phyloP scores from a whole-genome alignment of 805 yeast genomes.

The Dipodascus albidus region DNA sequence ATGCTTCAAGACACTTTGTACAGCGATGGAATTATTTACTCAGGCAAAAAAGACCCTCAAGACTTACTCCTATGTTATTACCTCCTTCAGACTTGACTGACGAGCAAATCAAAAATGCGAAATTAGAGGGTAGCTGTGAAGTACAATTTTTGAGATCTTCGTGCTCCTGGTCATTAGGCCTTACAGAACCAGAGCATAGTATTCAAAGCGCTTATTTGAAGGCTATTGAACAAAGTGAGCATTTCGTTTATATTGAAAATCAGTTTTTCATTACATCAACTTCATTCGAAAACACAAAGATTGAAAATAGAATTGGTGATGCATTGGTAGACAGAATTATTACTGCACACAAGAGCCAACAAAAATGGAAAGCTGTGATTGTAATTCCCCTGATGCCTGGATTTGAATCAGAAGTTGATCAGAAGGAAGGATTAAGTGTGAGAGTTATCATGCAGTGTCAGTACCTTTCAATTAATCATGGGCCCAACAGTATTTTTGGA shows the following conservation, averaged over 20 bases:
- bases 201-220: conserved; percentile 89
- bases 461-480: conserved; percentile 85
- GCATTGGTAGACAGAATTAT: conserved; percentile 95
- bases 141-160: conserved; percentile 83
- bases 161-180: conserved; percentile 87
- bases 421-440: conserved; percentile 88
- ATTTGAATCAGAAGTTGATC: conserved; percentile 84
- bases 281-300: conserved; percentile 56
- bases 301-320: conserved; percentile 86
- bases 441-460: conserved; percentile 96
- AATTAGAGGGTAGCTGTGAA: conserved; percentile 77
- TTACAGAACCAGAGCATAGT: conserved; percentile 67
- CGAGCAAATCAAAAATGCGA: conserved; percentile 50
- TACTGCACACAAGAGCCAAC: conserved; percentile 68
- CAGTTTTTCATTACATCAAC: conserved; percentile 93
- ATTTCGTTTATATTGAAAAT: conserved; percentile 87
- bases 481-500: conserved; percentile 77
- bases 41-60: conserved; percentile 88
- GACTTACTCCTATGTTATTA: conserved; percentile 42
- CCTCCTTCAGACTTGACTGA: conserved; percentile 85
- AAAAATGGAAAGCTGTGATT: conserved; percentile 80
- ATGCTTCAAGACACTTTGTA: conserved; percentile 83
- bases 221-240: conserved; percentile 82
- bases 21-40: conserved; percentile 95
- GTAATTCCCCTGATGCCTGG: conserved; percentile 97